Evolutionary conservation across 1,284 basidiomycete genomes (phyloP), one percentile per base, ranked within the genome.

Genomic region (Sanghuangporus sanghuang): DNA sequence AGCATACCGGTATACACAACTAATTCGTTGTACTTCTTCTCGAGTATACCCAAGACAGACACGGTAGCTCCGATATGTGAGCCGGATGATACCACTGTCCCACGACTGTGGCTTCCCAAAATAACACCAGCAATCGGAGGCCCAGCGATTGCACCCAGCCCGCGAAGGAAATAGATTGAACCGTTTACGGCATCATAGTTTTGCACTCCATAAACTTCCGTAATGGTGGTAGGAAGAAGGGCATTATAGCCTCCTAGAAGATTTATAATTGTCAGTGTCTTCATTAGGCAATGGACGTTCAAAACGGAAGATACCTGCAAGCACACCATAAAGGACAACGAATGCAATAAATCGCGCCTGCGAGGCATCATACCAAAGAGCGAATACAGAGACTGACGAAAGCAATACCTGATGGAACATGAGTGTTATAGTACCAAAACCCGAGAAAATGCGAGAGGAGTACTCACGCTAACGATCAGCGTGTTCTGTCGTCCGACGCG

Each of bases 401-500:
- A 79, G 71, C 32, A 79, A 66, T 53, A 77, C 77, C 77, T 79
- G 63, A 3, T 42, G 53, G 49, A 58, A 42, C 12, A 38, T 32
- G 12, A 16, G 18, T 16, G 32, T 18, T 9, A 11, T 52, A 35
- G 21, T 32, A 11, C 49, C 21, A 27, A 8, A 1, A 4, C 12
- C 8, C 14, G 7, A 12, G 18, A n/a, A n/a, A 18, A 54, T n/a
- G 18, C 16, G 3, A 38, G 32, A 18, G 12, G 9, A 5, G 9
- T 39, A 32, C 71, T 62, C 68, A 79, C 78, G 59, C 77, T 77
- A 23, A 71, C 68, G 12, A 80, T 72, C 71, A 80, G 72, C 0
- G 79, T 81, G 66, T 80, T 80, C 63, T 81, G 79, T 6, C 79
- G 69, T 11, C 79, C 79, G 39, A 78, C 73, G 27, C 71, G 68